Evolutionary conservation across 2,329 filamentous ascomycete species (phyloP).

Genomic region (Cladosporium sp.): DNA sequence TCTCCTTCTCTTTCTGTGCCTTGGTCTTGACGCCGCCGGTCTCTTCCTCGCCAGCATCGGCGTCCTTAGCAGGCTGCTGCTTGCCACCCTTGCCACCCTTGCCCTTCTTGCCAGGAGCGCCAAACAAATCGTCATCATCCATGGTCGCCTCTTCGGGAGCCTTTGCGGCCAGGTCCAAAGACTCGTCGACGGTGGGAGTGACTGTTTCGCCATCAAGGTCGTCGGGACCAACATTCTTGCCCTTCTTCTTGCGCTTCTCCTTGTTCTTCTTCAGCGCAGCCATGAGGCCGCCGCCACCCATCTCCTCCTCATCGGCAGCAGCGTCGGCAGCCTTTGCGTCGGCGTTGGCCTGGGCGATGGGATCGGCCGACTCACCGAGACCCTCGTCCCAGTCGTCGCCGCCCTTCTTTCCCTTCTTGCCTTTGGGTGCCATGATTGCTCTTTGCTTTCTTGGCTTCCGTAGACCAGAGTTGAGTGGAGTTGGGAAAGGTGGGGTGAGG

Average conservation of each 20-base stretch:
- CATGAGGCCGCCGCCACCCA: constrained; percentile 47
- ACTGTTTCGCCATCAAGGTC: constrained; percentile 60
- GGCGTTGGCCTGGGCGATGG: constrained; percentile 49
- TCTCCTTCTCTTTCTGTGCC: constrained; percentile 96
- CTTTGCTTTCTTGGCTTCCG: constrained; percentile 7
- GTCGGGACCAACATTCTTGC: constrained; percentile 63
- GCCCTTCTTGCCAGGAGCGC: constrained; percentile 68
- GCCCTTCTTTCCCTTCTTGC: constrained; percentile 83
- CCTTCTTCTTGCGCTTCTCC: constrained; percentile 87
- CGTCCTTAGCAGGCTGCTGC: constrained; percentile 35
- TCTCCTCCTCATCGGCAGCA: constrained; percentile 44
- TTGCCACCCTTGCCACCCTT: constrained; percentile 47
- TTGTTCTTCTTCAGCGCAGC: constrained; percentile 51
- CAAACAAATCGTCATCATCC: constrained; percentile 68
- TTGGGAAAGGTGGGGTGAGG: constrained; percentile 8
- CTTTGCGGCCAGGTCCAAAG: constrained; percentile 55
- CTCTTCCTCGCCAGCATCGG: constrained; percentile 51
- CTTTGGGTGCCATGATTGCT: constrained; percentile 77
- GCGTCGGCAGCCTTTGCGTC: constrained; percentile 44
- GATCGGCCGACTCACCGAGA: constrained; percentile 71
- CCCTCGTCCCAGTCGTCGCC: constrained; percentile 95
- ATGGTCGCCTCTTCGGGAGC: constrained; percentile 72
- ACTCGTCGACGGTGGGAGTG: constrained; percentile 37
- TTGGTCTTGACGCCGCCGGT: constrained; percentile 79
- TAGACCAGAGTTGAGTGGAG: neutral